A percentile compares a stretch with the other conserved stretches of the same genome.
These are phyloP conservation scores for Beauveria bassiana DNA, from an alignment of 2,329 filamentous ascomycete genomes.

Conservation along the genomic window DNA sequence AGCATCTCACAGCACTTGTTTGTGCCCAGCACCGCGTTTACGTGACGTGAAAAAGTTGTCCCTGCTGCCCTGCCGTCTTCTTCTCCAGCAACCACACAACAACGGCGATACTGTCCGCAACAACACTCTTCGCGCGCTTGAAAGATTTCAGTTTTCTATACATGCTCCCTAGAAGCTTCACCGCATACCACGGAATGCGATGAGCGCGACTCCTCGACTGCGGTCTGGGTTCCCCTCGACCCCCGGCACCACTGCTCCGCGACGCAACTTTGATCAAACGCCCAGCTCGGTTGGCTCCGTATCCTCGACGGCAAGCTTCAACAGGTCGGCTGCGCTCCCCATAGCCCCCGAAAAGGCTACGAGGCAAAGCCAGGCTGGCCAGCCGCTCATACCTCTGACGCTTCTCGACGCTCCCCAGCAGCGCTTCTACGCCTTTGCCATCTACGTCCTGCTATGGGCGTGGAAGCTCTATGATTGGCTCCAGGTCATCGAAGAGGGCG, in stretches of 20 bases:
- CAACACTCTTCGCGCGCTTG: neutral
- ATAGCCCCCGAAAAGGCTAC: slow-evolving; percentile 37
- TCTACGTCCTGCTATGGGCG: slow-evolving; percentile 68
- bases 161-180: slow-evolving; percentile 6
- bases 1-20: neutral
- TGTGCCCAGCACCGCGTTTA: slow-evolving; percentile 8
- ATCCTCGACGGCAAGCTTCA: slow-evolving; percentile 22
- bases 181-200: slow-evolving; percentile 49
- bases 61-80: neutral
- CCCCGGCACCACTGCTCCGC: slow-evolving; percentile 45
- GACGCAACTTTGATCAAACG: slow-evolving; percentile 25
- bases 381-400: slow-evolving; percentile 71
- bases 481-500: slow-evolving; percentile 68
- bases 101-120: neutral
- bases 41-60: slow-evolving; percentile 10
- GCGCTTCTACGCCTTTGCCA: slow-evolving; percentile 74
- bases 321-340: slow-evolving; percentile 32
- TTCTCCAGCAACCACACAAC: slow-evolving; percentile 6
- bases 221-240: slow-evolving; percentile 76
- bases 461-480: slow-evolving; percentile 88
- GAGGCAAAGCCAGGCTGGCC: slow-evolving; percentile 20
- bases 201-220: slow-evolving; percentile 77
- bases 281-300: slow-evolving; percentile 24
- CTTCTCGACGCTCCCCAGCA: slow-evolving; percentile 87
- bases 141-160: neutral